Conservation (phyloP, 805 yeast genomes). For the Monosporozyma servazzii region DNA sequence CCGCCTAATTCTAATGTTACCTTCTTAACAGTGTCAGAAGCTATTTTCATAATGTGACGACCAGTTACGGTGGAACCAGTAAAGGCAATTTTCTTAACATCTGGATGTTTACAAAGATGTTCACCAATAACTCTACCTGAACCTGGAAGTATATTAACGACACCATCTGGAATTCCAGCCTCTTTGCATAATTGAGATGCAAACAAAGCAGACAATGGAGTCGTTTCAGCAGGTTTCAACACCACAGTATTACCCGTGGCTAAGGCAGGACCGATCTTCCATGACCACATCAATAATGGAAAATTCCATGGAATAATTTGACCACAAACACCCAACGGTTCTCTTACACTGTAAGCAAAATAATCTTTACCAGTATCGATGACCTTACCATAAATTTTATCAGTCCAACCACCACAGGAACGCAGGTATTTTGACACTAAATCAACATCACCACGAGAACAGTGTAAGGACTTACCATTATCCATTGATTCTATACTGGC, state of each 20-base stretch:
- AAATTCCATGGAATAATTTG: conserved; percentile 97
- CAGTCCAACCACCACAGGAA: conserved; percentile 88
- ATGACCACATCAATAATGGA: conserved; percentile 86
- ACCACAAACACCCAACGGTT: conserved; percentile 92
- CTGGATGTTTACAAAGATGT: conserved; percentile 67
- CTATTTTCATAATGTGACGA: conserved; percentile 66
- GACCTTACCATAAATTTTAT: conserved; percentile 68
- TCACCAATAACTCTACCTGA: conserved; percentile 80
- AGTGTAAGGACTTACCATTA: conserved; percentile 73
- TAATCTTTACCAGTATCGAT: conserved; percentile 68
- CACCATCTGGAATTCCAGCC: conserved; percentile 91
- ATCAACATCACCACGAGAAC: conserved; percentile 68
- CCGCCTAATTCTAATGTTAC: conserved; percentile 95
- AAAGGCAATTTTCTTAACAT: conserved; percentile 83
- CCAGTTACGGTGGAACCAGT: conserved; percentile 94
- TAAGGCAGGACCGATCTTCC: conserved; percentile 91
- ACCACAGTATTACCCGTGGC: conserved; percentile 87
- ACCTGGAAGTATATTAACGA: conserved; percentile 78
- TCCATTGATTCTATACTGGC: conserved; percentile 81
- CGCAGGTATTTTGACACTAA: conserved; percentile 61
- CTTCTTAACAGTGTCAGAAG: conserved; percentile 78
- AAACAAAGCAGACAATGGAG: conserved; percentile 81
- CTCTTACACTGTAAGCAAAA: conserved; percentile 72
- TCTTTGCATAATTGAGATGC: conserved; percentile 59
- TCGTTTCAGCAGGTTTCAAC: conserved; percentile 83